Evolutionary conservation across 495 filamentous ascomycete species (phyloP).

Genomic region (Thermothielavioides terrestris): DNA sequence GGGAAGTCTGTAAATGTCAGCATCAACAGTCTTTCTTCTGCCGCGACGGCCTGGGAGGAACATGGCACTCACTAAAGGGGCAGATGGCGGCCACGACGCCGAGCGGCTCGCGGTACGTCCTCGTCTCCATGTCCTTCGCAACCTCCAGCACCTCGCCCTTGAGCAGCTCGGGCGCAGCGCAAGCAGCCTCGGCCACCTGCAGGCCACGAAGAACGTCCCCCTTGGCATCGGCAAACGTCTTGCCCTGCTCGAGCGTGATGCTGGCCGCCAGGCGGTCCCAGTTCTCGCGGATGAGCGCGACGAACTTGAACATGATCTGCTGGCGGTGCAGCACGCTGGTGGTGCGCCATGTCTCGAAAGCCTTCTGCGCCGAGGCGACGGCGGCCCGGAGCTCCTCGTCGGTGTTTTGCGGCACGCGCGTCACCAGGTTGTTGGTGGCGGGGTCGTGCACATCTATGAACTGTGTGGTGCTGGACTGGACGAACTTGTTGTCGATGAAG

Average conservation of each 20-base stretch:
- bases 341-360: constrained; percentile 78
- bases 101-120: constrained; percentile 84
- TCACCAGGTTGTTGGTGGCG: constrained; percentile 95
- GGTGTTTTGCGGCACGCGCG: constrained; percentile 93
- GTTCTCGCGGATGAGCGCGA: constrained; percentile 78
- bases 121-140: constrained; percentile 97
- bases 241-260: constrained; percentile 97
- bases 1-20: constrained; percentile 73
- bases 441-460: constrained; percentile 95
- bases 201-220: constrained; percentile 92
- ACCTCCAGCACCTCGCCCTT: constrained; percentile 94
- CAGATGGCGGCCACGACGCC: constrained; percentile 96
- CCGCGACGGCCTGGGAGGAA: neutral
- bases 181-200: constrained; percentile 95
- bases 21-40: neutral
- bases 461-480: constrained; percentile 59
- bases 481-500: constrained; percentile 88
- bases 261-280: constrained; percentile 93
- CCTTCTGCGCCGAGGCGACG: constrained; percentile 78
- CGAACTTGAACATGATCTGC: constrained; percentile 97
- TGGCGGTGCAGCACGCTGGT: constrained; percentile 80
- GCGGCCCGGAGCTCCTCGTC: constrained; percentile 82
- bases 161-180: constrained; percentile 87
- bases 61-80: constrained; percentile 76
- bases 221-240: constrained; percentile 92